Conservation (phyloP, 345 rosid species). For the Arabidopsis suecica region DNA sequence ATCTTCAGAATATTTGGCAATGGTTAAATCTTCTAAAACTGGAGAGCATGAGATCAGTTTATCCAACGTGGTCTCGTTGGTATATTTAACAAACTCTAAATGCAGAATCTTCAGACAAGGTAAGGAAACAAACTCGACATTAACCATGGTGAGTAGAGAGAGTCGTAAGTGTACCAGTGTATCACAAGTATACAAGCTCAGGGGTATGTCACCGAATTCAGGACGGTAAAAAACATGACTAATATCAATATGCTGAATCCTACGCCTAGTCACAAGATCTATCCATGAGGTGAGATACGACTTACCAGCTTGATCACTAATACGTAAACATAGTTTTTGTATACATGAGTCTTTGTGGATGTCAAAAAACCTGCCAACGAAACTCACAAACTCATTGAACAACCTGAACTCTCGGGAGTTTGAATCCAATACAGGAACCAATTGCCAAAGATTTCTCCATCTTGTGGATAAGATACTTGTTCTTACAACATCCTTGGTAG, state of each 20-base stretch:
- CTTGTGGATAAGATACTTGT: conserved; percentile 2
- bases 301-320: too few relatives aligned
- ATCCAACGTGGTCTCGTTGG: neutral
- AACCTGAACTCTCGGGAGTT: neutral
- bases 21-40: neutral
- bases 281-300: neutral
- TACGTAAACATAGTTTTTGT: neutral
- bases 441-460: neutral
- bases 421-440: neutral
- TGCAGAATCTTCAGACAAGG: conserved; percentile 10
- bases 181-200: neutral
- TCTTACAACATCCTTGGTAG: neutral
- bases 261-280: neutral
- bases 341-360: neutral
- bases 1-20: neutral
- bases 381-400: neutral
- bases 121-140: neutral
- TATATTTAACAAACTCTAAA: neutral
- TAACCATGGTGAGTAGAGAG: neutral
- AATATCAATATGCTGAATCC: neutral
- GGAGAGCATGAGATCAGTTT: neutral
- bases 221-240: too few relatives aligned
- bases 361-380: neutral
- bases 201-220: neutral
- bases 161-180: conserved; percentile 7